A percentile compares a stretch with the other conserved stretches of the same genome.
Conservation (phyloP, 148 eudicot species). For the Cornus controversa region DNA sequence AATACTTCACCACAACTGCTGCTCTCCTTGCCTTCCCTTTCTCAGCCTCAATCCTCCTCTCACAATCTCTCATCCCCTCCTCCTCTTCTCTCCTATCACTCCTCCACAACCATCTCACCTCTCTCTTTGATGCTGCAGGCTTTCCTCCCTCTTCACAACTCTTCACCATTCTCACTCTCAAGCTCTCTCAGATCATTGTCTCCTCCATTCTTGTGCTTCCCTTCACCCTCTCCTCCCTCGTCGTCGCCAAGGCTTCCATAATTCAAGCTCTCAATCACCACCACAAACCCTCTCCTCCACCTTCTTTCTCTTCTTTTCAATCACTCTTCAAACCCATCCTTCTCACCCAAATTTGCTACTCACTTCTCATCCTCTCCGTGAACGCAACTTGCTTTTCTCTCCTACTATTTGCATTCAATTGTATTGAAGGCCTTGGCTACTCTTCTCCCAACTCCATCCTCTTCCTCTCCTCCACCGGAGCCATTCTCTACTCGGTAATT, state of each 20-base stretch:
- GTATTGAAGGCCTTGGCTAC: slow-evolving; percentile 27
- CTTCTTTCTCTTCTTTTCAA: slow-evolving; percentile 22
- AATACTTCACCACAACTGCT: slow-evolving; percentile 44
- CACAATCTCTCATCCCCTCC: slow-evolving; percentile 36
- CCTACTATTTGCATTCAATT: slow-evolving; percentile 40
- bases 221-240: slow-evolving; percentile 49
- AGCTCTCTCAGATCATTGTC: slow-evolving; percentile 51
- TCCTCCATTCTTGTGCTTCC: slow-evolving; percentile 40
- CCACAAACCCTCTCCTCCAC: not conserved
- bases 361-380: slow-evolving; percentile 41
- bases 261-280: slow-evolving; percentile 26
- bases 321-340: slow-evolving; percentile 37
- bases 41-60: slow-evolving; percentile 45
- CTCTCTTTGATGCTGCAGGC: slow-evolving; percentile 39
- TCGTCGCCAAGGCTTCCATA: slow-evolving; percentile 51
- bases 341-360: slow-evolving; percentile 45
- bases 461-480: slow-evolving; percentile 30
- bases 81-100: slow-evolving; percentile 24
- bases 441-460: slow-evolving; percentile 33
- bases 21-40: slow-evolving; percentile 50
- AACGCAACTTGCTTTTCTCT: slow-evolving; percentile 63
- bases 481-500: slow-evolving; percentile 54
- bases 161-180: slow-evolving; percentile 37
- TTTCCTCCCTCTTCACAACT: slow-evolving; percentile 30
- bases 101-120: slow-evolving; percentile 30